phyloP scores from a whole-genome alignment of 805 yeast genomes.

The Metschnikowia gelsemii region DNA sequence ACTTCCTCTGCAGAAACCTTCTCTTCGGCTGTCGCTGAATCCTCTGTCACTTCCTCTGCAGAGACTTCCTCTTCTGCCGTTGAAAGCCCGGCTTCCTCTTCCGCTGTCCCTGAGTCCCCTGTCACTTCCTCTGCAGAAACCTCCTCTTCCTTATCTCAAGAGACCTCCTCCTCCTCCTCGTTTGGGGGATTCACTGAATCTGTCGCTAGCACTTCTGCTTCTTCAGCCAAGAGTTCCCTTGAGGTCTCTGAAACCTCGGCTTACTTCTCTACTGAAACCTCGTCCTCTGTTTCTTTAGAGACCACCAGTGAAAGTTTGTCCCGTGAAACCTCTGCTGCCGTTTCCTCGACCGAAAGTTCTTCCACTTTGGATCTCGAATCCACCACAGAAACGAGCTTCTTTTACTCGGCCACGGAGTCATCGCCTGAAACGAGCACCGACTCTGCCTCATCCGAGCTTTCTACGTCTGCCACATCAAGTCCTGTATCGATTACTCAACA shows the following conservation, averaged over 20 bases:
- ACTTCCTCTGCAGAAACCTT: too few relatives aligned
- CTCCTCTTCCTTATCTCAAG: conserved; percentile 2
- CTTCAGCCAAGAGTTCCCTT: too few relatives aligned
- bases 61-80: background rate
- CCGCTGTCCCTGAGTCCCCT: conserved; percentile 5
- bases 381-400: too few relatives aligned
- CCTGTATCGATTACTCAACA: conserved; percentile 3
- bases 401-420: too few relatives aligned
- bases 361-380: too few relatives aligned
- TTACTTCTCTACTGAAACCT: too few relatives aligned
- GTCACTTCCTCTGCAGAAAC: conserved; percentile 1
- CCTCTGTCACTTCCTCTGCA: background rate
- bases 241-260: too few relatives aligned
- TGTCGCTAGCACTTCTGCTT: background rate
- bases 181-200: background rate
- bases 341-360: background rate
- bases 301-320: too few relatives aligned
- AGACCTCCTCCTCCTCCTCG: background rate
- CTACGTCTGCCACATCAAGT: conserved; percentile 5
- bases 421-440: too few relatives aligned
- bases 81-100: background rate
- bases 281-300: too few relatives aligned
- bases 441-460: conserved; percentile 1
- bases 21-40: too few relatives aligned
- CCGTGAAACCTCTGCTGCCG: background rate